Conservation (phyloP, 495 filamentous ascomycete genomes). For the Penicillium roqueforti region DNA sequence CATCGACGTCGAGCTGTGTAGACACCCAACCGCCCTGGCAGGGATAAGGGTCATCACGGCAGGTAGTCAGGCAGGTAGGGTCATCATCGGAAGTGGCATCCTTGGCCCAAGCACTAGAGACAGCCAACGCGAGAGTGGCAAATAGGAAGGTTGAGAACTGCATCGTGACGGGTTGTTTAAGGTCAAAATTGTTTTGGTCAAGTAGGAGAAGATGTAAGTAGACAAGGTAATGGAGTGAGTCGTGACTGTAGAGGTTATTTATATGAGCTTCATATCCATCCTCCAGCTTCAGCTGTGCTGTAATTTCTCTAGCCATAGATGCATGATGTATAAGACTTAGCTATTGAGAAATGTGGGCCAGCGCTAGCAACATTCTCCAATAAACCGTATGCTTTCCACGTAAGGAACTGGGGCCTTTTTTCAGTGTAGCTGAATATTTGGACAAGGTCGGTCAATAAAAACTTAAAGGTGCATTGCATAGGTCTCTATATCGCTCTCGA, state of each 20-base stretch:
- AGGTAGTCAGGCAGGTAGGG: not conserved
- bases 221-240: not conserved
- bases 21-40: not conserved
- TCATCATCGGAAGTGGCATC: not conserved
- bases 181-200: no score
- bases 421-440: not conserved
- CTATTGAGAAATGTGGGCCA: not conserved
- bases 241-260: not conserved
- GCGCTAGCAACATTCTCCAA: not conserved
- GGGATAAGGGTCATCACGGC: not conserved
- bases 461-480: not conserved
- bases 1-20: not conserved
- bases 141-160: slow-evolving; percentile 2
- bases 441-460: not conserved
- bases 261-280: not conserved
- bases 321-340: not conserved
- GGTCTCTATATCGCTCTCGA: not conserved
- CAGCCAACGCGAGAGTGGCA: not conserved
- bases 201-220: not conserved
- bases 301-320: not conserved
- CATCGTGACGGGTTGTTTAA: not conserved
- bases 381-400: not conserved
- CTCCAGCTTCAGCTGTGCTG: not conserved
- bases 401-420: not conserved
- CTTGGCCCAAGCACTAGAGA: not conserved